phyloP scores from a whole-genome alignment of 2,329 filamentous ascomycete genomes.

The Ophiocordyceps camponoti-rufipedis region DNA sequence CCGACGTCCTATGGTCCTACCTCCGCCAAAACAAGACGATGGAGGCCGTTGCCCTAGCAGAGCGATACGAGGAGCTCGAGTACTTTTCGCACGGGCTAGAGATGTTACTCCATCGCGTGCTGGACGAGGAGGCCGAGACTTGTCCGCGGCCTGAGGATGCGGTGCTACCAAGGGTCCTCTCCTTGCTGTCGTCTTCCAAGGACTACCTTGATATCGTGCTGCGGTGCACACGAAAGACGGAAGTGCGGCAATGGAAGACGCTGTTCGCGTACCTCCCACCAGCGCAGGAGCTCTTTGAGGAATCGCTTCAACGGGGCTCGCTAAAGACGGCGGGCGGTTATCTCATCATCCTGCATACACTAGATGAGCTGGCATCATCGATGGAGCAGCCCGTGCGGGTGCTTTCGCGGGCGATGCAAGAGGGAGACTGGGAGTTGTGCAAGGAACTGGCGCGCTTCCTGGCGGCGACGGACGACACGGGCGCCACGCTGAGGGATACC shows the following conservation, averaged over 20 bases:
- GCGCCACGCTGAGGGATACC: constrained; percentile 57
- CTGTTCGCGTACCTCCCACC: constrained; percentile 83
- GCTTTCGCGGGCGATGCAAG: constrained; percentile 61
- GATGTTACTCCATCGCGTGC: constrained; percentile 75
- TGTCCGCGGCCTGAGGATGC: constrained; percentile 43
- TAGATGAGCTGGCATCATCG: constrained; percentile 49
- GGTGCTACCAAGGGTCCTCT: constrained; percentile 44
- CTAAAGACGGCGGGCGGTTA: constrained; percentile 94
- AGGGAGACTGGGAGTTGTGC: constrained; percentile 88
- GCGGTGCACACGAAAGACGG: constrained; percentile 93
- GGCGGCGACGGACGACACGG: constrained; percentile 76
- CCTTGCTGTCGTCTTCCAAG: constrained; percentile 52
- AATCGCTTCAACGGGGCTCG: constrained; percentile 66
- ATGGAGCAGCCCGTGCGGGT: constrained; percentile 67
- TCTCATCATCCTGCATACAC: constrained; percentile 80
- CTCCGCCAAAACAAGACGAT: constrained; percentile 58
- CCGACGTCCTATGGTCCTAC: constrained; percentile 68
- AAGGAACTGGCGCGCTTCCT: constrained; percentile 90
- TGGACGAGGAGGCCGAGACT: constrained; percentile 83
- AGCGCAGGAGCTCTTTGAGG: constrained; percentile 81
- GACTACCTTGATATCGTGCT: constrained; percentile 90
- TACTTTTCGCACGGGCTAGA: constrained; percentile 92
- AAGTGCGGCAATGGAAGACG: constrained; percentile 86
- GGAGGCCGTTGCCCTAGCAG: constrained; percentile 64
- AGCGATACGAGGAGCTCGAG: constrained; percentile 69